phyloP scores from a whole-genome alignment of 371 early-diverging fungal genomes.

The Rhizopus arrhizus region DNA sequence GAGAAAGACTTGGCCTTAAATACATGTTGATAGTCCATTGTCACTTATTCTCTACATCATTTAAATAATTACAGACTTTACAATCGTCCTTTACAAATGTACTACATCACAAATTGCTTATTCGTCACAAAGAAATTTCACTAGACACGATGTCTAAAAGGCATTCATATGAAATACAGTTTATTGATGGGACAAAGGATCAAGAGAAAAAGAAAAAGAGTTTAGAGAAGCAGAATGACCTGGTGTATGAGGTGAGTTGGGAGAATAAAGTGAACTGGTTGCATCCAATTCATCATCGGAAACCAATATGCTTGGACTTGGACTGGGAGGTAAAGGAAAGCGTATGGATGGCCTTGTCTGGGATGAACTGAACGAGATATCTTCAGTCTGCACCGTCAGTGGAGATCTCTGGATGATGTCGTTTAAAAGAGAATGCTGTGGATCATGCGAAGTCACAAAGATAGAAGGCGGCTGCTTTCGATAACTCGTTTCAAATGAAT shows the following conservation, averaged over 20 bases:
- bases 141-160: no score
- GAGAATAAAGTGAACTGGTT: constrained; percentile 27
- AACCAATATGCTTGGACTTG: constrained; percentile 29
- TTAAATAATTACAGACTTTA: no score
- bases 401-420: constrained; percentile 2
- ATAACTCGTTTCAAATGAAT: constrained; percentile 2
- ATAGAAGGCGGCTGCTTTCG: constrained; percentile 57
- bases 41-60: no score
- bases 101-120: no score
- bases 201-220: constrained; percentile 8
- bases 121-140: no score
- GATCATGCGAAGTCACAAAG: constrained; percentile 61
- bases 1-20: no score
- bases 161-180: no score
- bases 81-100: no score
- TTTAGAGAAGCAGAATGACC: constrained; percentile 14
- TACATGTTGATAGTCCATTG: no score
- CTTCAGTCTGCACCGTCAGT: constrained; percentile 37
- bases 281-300: constrained; percentile 34
- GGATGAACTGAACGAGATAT: constrained; percentile 1
- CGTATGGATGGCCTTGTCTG: not conserved
- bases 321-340: constrained; percentile 9
- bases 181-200: constrained; percentile 24
- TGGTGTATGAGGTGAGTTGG: constrained; percentile 37
- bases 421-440: not conserved